These are phyloP conservation scores for Verticillium nubilum DNA, from an alignment of 2,329 filamentous ascomycete species.

Conservation along the genomic window DNA sequence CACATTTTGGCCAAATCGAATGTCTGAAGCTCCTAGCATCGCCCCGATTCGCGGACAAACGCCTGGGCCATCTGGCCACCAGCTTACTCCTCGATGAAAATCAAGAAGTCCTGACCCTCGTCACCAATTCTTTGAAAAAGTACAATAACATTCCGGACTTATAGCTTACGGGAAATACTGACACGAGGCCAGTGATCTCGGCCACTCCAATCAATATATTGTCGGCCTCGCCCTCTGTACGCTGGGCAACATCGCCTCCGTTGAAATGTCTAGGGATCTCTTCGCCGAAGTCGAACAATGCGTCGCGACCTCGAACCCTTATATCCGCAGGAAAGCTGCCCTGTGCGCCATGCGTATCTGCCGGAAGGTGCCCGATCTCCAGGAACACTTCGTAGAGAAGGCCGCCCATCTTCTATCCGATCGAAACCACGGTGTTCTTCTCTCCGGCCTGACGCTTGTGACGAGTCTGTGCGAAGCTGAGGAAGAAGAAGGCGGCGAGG, in stretches of 20 bases:
- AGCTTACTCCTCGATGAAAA: constrained; percentile 97
- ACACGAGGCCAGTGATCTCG: constrained; percentile 66
- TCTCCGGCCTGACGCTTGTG: constrained; percentile 87
- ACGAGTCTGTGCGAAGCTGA: constrained; percentile 92
- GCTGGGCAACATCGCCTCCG: constrained; percentile 92
- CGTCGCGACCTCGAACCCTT: constrained; percentile 91
- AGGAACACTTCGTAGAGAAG: constrained; percentile 96
- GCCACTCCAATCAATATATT: constrained; percentile 97
- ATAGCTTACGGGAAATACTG: constrained; percentile 18
- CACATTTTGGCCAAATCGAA: constrained; percentile 98
- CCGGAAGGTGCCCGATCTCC: constrained; percentile 92
- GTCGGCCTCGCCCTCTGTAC: constrained; percentile 95
- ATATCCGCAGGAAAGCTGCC: constrained; percentile 93
- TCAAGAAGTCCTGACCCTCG: constrained; percentile 92
- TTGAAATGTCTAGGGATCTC: constrained; percentile 97
- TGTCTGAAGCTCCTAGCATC: constrained; percentile 96
- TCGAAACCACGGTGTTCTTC: constrained; percentile 89
- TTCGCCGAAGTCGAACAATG: constrained; percentile 94
- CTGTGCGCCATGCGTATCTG: constrained; percentile 99
- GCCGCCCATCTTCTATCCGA: constrained; percentile 83
- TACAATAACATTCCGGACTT: constrained; percentile 30
- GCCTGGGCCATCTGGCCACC: constrained; percentile 89
- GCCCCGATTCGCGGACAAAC: constrained; percentile 95
- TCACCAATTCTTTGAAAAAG: constrained; percentile 98
- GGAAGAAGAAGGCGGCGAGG: constrained; percentile 85